Conservation (phyloP, 495 filamentous ascomycete genomes). For the Daldinia grandis region DNA sequence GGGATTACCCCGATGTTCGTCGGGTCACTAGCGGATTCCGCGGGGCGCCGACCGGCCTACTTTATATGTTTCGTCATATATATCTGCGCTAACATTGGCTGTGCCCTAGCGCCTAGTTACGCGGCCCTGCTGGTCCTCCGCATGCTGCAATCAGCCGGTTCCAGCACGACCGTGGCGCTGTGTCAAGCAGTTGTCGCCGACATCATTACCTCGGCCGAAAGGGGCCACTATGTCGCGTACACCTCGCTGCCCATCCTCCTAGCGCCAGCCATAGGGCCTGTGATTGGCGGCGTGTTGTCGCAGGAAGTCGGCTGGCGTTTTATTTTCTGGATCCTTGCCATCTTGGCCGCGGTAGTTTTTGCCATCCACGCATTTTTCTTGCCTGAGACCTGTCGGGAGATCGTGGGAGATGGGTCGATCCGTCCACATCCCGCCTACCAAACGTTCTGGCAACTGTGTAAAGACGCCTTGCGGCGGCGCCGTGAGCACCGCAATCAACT, state of each 20-base stretch:
- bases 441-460: constrained; percentile 49
- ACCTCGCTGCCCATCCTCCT: constrained; percentile 45
- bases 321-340: constrained; percentile 70
- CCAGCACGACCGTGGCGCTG: constrained; percentile 58
- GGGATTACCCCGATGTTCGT: constrained; percentile 60
- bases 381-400: constrained; percentile 66
- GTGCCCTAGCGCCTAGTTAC: constrained; percentile 61
- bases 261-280: constrained; percentile 57
- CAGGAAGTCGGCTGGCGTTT: constrained; percentile 65
- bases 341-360: constrained; percentile 53
- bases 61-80: constrained; percentile 62
- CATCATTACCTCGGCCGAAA: constrained; percentile 57
- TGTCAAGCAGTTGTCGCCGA: constrained; percentile 63
- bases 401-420: constrained; percentile 72
- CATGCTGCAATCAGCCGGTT: constrained; percentile 62
- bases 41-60: constrained; percentile 61
- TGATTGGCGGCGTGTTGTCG: constrained; percentile 63
- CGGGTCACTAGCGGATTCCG: constrained; percentile 58
- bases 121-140: constrained; percentile 61
- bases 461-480: constrained; percentile 31
- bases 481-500: constrained; percentile 1
- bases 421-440: constrained; percentile 52
- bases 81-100: constrained; percentile 61
- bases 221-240: constrained; percentile 59
- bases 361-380: constrained; percentile 54